Conservation (phyloP, 2,329 filamentous ascomycete species). For the Scedosporium aurantiacum region DNA sequence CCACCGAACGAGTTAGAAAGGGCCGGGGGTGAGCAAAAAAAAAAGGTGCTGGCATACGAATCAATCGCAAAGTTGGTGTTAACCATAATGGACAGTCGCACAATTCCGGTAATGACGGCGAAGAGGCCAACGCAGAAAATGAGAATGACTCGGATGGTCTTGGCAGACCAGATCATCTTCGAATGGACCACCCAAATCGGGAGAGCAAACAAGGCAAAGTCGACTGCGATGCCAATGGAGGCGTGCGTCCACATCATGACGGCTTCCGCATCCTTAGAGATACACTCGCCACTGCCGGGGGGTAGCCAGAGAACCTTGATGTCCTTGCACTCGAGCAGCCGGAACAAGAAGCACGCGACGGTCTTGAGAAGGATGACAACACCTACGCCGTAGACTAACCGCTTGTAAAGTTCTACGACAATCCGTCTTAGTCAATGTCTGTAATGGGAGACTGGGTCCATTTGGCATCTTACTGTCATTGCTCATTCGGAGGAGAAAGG, state of each 20-base stretch:
- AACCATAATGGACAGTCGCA: conserved; percentile 25
- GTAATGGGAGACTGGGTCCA: background rate
- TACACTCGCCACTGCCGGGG: conserved; percentile 16
- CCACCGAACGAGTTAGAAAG: background rate
- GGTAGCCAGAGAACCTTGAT: conserved; percentile 15
- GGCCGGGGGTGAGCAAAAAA: too few relatives aligned
- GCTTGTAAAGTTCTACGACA: conserved; percentile 1
- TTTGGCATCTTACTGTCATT: conserved; percentile 19
- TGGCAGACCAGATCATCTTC: conserved; percentile 23
- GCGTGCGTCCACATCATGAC: conserved; percentile 23
- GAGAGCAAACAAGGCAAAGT: conserved; percentile 22
- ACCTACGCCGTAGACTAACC: conserved; percentile 9
- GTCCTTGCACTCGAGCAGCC: conserved; percentile 14
- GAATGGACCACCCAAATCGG: conserved; percentile 25
- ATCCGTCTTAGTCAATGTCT: background rate
- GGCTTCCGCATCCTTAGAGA: conserved; percentile 13
- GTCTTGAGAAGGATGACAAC: conserved; percentile 11
- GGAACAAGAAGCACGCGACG: conserved; percentile 11
- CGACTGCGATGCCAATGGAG: conserved; percentile 21
- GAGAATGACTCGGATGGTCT: conserved; percentile 22
- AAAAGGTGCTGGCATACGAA: conserved; percentile 17
- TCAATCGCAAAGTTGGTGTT: conserved; percentile 19
- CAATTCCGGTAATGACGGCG: conserved; percentile 24
- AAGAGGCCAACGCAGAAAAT: conserved; percentile 27
- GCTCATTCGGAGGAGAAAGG: conserved; percentile 22